A percentile compares a stretch with the other conserved stretches of the same genome.
These are phyloP conservation scores for Apiospora arundinis DNA, from an alignment of 2,329 filamentous ascomycete species.

Conservation along the genomic window DNA sequence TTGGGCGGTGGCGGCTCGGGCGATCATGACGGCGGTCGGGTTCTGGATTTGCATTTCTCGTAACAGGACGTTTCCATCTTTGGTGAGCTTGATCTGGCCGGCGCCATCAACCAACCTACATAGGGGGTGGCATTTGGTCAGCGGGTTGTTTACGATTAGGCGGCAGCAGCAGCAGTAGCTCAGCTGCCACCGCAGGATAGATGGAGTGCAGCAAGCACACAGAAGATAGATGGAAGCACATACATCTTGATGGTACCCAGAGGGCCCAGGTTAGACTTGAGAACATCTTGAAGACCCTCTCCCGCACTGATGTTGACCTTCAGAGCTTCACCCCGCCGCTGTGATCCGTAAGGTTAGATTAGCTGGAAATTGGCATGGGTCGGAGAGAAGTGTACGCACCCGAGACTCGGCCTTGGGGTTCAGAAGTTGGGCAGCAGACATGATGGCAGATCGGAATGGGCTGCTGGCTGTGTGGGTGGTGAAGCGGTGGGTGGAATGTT, in stretches of 20 bases:
- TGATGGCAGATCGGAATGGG: slow-evolving; percentile 46
- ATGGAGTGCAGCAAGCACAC: background rate
- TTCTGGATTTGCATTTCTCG: slow-evolving; percentile 95
- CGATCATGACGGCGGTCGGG: slow-evolving; percentile 89
- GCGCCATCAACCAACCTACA: slow-evolving; percentile 71
- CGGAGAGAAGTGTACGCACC: slow-evolving; percentile 60
- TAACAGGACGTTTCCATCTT: slow-evolving; percentile 90
- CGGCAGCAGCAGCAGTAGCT: background rate
- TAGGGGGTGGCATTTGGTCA: background rate
- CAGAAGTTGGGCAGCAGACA: slow-evolving; percentile 97
- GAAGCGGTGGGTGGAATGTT: slow-evolving; percentile 11
- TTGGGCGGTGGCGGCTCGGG: slow-evolving; percentile 88
- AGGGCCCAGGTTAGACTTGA: slow-evolving; percentile 95
- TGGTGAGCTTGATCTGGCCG: slow-evolving; percentile 90
- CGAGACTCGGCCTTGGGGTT: slow-evolving; percentile 99
- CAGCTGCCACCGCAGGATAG: background rate
- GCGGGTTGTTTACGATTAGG: background rate
- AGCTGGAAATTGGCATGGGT: slow-evolving; percentile 14
- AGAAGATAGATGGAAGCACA: slow-evolving; percentile 32
- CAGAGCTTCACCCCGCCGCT: slow-evolving; percentile 96
- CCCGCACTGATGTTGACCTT: slow-evolving; percentile 96
- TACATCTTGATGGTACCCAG: slow-evolving; percentile 97
- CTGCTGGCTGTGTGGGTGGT: slow-evolving; percentile 15
- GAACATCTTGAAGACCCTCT: slow-evolving; percentile 90
- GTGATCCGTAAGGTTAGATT: slow-evolving; percentile 49